These are phyloP conservation scores for Pneumocystis sp. DNA, from an alignment of 1,139 yeast genomes.

Conservation along the genomic window DNA sequence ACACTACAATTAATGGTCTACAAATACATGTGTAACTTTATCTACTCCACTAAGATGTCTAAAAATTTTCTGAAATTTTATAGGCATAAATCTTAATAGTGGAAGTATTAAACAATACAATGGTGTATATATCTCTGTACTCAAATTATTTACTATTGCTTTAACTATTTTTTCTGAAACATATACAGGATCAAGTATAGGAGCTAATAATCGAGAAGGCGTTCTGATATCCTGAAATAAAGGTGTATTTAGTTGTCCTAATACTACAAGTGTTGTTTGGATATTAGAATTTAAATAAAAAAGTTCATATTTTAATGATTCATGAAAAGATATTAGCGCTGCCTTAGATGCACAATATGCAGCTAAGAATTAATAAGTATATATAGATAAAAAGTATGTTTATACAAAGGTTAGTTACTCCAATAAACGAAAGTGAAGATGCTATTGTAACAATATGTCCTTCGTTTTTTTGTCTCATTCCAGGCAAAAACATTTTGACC, in stretches of 20 bases:
- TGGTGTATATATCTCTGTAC: slow-evolving; percentile 62
- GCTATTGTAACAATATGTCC: slow-evolving; percentile 74
- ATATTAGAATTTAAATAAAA: slow-evolving; percentile 46
- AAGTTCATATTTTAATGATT: slow-evolving; percentile 58
- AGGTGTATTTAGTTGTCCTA: slow-evolving; percentile 66
- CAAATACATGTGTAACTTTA: slow-evolving; percentile 17
- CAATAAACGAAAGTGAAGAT: slow-evolving; percentile 56
- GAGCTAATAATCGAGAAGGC: slow-evolving; percentile 64
- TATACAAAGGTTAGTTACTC: slow-evolving; percentile 1
- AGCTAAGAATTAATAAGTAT: slow-evolving; percentile 14
- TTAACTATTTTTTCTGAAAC: slow-evolving; percentile 48
- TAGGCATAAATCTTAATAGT: slow-evolving; percentile 52
- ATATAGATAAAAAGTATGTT: not conserved
- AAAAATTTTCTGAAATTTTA: slow-evolving; percentile 47
- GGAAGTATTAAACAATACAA: slow-evolving; percentile 63
- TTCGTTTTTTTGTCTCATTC: slow-evolving; percentile 44
- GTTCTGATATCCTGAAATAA: slow-evolving; percentile 60
- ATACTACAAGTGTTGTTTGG: slow-evolving; percentile 61
- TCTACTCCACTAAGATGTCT: slow-evolving; percentile 52
- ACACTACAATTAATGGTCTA: not conserved
- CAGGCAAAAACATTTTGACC: slow-evolving; percentile 55
- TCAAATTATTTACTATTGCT: slow-evolving; percentile 43
- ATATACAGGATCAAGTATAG: slow-evolving; percentile 51
- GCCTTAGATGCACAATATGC: slow-evolving; percentile 87
- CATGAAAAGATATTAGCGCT: slow-evolving; percentile 71